phyloP scores from a whole-genome alignment of 2,329 filamentous ascomycete genomes.

The Huntiella savannae region DNA sequence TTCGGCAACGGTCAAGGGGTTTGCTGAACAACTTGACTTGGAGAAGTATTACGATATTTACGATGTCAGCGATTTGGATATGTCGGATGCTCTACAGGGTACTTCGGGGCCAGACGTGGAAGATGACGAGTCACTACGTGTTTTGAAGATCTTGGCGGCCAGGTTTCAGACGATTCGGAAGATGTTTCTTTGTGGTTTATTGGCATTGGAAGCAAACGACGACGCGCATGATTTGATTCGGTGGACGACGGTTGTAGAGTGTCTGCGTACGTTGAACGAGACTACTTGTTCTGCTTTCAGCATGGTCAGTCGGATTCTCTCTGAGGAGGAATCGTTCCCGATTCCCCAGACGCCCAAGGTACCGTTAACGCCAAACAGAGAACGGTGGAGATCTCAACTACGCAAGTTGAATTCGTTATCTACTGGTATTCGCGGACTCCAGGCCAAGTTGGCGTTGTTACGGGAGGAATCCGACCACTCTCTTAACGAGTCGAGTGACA shows the following conservation, averaged over 20 bases:
- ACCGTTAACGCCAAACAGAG: conserved; percentile 51
- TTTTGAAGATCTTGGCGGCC: conserved; percentile 63
- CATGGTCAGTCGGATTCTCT: conserved; percentile 48
- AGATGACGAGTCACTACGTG: conserved; percentile 57
- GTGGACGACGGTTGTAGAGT: conserved; percentile 62
- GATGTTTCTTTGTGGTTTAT: conserved; percentile 69
- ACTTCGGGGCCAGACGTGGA: conserved; percentile 47
- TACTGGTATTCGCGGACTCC: conserved; percentile 73
- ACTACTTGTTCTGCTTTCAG: conserved; percentile 43
- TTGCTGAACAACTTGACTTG: conserved; percentile 63
- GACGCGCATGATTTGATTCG: conserved; percentile 56
- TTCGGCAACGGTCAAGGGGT: conserved; percentile 45
- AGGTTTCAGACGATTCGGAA: conserved; percentile 66
- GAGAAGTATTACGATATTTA: conserved; percentile 89
- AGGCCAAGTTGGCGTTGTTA: conserved; percentile 84
- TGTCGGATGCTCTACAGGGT: conserved; percentile 47
- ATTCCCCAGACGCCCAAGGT: conserved; percentile 36
- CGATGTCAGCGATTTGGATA: conserved; percentile 55
- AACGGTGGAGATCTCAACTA: conserved; percentile 70
- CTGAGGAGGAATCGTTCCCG: conserved; percentile 54
- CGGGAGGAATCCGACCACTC: conserved; percentile 73
- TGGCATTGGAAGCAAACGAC: conserved; percentile 70
- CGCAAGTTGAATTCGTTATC: conserved; percentile 77
- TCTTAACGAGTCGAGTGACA: conserved; percentile 52
- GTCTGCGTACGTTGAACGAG: conserved; percentile 45